phyloP scores from a whole-genome alignment of 2,329 filamentous ascomycete species.

The Myriangium duriaei region DNA sequence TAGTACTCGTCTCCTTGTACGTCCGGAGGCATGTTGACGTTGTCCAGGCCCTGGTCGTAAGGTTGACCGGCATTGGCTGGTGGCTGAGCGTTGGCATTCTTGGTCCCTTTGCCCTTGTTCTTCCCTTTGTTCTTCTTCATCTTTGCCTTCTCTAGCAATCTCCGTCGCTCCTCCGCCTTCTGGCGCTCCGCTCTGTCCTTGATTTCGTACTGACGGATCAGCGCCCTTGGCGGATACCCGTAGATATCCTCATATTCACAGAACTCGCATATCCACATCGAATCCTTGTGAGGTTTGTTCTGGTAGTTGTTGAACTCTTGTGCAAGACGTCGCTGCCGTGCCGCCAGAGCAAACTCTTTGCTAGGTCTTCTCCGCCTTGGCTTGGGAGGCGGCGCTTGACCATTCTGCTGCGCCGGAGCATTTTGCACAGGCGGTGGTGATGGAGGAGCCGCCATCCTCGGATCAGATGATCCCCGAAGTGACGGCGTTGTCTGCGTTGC shows the following conservation, averaged over 20 bases:
- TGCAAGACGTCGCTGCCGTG: constrained; percentile 62
- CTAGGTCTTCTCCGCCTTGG: constrained; percentile 47
- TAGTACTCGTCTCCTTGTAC: constrained; percentile 12
- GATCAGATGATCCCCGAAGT: constrained; percentile 11
- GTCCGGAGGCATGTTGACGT: constrained; percentile 8
- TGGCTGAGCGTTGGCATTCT: constrained; percentile 9
- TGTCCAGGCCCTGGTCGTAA: constrained; percentile 10
- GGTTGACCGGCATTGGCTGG: constrained; percentile 1
- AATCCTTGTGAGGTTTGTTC: constrained; percentile 56
- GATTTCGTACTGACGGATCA: constrained; percentile 87
- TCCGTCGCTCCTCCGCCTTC: constrained; percentile 71
- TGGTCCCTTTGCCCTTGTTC: constrained; percentile 56
- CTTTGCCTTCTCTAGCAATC: constrained; percentile 83
- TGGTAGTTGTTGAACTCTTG: constrained; percentile 67
- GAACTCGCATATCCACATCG: constrained; percentile 94
- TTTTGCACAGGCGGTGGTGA: constrained; percentile 16
- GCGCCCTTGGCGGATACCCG: constrained; percentile 66
- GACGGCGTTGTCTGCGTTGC: constrained; percentile 21
- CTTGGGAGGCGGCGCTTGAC: constrained; percentile 37
- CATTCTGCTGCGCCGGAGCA: constrained; percentile 27
- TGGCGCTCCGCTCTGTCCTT: constrained; percentile 80
- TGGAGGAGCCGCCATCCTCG: constrained; percentile 11
- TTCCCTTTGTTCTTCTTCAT: constrained; percentile 83
- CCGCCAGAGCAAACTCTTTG: constrained; percentile 62
- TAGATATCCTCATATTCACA: constrained; percentile 97